Base-by-base conservation (phyloP, 1,284 basidiomycete genomes). In the Pseudozyma sp. region DNA sequence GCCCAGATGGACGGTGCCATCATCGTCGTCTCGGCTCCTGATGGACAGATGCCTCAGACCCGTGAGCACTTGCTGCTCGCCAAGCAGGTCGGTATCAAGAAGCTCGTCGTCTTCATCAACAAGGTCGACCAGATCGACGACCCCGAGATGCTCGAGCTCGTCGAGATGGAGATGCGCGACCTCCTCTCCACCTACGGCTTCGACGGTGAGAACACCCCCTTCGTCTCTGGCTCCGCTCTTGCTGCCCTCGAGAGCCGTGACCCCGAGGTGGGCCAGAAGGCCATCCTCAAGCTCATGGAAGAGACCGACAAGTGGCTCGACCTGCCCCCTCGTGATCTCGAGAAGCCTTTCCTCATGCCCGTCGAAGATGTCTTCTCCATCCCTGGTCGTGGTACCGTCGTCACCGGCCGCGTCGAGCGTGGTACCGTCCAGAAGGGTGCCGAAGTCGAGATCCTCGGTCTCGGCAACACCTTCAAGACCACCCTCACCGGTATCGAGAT, bases 91-190 rank as follows among this genome's bases (percentile, higher is more conserved):
- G 97, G 97, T 79, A 93, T 99, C 86, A 96, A 97, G 87, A 94
- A 92, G 86, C 90, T 99, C 44, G 94, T 99, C 73, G 97, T 99
- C 77, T 99, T 98, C 88, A 95, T 99, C 86, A 99, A 99, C 92
- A 97, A 98, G 87, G 92, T 99, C 73, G 97, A 99, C 87, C 90
- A 92, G 88, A 92, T 99, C 68, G 90, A 92, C 74, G 97, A 99
- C 88, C 89, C 91, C 34, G 97, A 99, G 89, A 98, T 99, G 94
- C 88, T 99, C 68, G 94, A 98, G 88, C 92, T 99, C 64, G 97
- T 99, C 73, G 97, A 99, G 83, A 99, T 99, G 96, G 97, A 99
- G 89, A 99, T 99, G 92, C 91, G 97, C 63, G 97, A 99, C 84
- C 88, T 99, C n/a, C 89, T 99, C 49, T 87, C 90, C 30, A 91